These are phyloP conservation scores for Crithidia sp. DNA, from an alignment of 208 protist genomes.

Conservation along the genomic window DNA sequence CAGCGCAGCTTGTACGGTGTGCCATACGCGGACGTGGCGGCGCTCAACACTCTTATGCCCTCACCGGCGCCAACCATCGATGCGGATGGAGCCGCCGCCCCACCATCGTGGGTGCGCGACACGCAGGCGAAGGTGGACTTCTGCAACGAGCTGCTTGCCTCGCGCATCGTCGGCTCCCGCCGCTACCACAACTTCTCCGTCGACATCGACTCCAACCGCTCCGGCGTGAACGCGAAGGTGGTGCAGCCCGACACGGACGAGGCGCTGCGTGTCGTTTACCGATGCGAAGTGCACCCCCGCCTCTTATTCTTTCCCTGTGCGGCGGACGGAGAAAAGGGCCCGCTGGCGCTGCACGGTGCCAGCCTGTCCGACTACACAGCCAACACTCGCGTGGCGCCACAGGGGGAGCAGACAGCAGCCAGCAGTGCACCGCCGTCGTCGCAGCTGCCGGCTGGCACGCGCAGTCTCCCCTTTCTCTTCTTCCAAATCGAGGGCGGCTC, in stretches of 20 bases:
- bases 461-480: conserved; percentile 64
- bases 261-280: conserved; percentile 68
- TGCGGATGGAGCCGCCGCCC: background rate
- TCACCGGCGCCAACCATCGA: background rate
- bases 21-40: conserved; percentile 26
- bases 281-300: conserved; percentile 65
- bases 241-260: conserved; percentile 65
- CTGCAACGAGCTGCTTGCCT: conserved; percentile 56
- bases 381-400: conserved; percentile 5
- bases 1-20: conserved; percentile 16
- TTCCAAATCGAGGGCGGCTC: conserved; percentile 88
- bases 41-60: background rate
- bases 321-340: background rate
- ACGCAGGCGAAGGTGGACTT: conserved; percentile 30
- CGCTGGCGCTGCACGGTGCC: conserved; percentile 14
- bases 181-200: conserved; percentile 91
- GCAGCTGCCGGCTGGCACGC: background rate
- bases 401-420: background rate
- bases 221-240: conserved; percentile 44
- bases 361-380: conserved; percentile 28
- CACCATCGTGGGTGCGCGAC: conserved; percentile 32
- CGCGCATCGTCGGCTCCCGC: conserved; percentile 61
- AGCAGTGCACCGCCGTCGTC: background rate
- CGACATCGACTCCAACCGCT: conserved; percentile 48
- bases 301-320: conserved; percentile 60